Conservation (phyloP, 1,139 yeast species). For the Sugiyamaella sp. region DNA sequence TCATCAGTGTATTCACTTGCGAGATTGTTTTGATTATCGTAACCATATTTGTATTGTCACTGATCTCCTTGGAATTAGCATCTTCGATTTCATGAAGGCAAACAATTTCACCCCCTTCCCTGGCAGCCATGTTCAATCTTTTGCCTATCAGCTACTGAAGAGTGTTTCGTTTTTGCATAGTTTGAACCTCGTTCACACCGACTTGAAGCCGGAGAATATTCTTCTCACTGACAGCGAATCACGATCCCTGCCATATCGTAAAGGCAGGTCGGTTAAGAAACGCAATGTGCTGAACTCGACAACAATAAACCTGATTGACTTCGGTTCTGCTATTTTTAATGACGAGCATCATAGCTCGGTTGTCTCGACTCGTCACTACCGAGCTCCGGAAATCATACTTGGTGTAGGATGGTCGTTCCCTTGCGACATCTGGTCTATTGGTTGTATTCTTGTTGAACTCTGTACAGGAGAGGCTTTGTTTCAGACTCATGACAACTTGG, state of each 20-base stretch:
- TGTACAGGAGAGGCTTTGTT: slow-evolving; percentile 95
- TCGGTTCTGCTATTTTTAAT: slow-evolving; percentile 91
- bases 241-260: slow-evolving; percentile 31
- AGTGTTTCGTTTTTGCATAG: slow-evolving; percentile 91
- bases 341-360: slow-evolving; percentile 93
- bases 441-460: slow-evolving; percentile 88
- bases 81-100: slow-evolving; percentile 86
- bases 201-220: slow-evolving; percentile 92
- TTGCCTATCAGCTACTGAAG: slow-evolving; percentile 80
- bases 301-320: slow-evolving; percentile 86
- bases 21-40: slow-evolving; percentile 90
- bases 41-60: slow-evolving; percentile 96
- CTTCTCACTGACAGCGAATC: slow-evolving; percentile 51
- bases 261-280: slow-evolving; percentile 30
- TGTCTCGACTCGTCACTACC: slow-evolving; percentile 88
- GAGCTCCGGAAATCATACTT: slow-evolving; percentile 95
- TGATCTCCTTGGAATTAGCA: slow-evolving; percentile 78
- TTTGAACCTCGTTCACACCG: slow-evolving; percentile 89
- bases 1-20: slow-evolving; percentile 60
- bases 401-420: slow-evolving; percentile 94
- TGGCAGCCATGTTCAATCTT: slow-evolving; percentile 81
- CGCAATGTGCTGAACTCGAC: slow-evolving; percentile 71
- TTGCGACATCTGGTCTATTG: slow-evolving; percentile 97
- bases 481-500: slow-evolving; percentile 91
- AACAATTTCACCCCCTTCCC: slow-evolving; percentile 69